A percentile compares a stretch with the other conserved stretches of the same genome.
Conservation (phyloP, 352 stramenopile genomes). For the Phytophthora sp. region DNA sequence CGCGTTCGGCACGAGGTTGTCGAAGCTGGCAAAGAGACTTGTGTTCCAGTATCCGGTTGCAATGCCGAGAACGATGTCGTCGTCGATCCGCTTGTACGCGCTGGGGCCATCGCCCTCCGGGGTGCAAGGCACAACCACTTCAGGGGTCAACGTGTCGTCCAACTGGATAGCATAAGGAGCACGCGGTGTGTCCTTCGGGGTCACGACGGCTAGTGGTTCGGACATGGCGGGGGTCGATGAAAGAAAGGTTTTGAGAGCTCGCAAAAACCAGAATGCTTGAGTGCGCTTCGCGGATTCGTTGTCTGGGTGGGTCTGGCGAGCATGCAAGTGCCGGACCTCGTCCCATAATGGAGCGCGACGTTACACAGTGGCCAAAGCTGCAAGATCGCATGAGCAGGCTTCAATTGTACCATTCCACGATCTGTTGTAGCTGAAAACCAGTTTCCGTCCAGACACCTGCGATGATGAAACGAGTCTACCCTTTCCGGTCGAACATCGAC, state of each 20-base stretch:
- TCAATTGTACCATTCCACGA: slow-evolving; percentile 8
- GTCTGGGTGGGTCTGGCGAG: neutral
- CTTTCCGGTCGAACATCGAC: slow-evolving; percentile 4
- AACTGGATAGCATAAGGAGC: slow-evolving; percentile 29
- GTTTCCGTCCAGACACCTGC: neutral
- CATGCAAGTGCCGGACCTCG: neutral
- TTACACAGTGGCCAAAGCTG: neutral
- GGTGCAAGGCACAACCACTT: slow-evolving; percentile 18
- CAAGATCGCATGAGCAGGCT: neutral
- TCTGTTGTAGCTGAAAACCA: neutral
- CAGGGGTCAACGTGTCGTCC: slow-evolving; percentile 16
- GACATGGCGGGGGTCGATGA: slow-evolving; percentile 17
- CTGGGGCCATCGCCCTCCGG: slow-evolving; percentile 16
- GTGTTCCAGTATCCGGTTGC: slow-evolving; percentile 34
- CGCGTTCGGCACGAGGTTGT: slow-evolving; percentile 52
- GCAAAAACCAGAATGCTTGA: slow-evolving; percentile 20
- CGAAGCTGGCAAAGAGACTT: slow-evolving; percentile 50
- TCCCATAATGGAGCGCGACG: no score
- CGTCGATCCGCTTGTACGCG: slow-evolving; percentile 30
- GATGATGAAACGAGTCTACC: neutral
- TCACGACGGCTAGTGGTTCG: slow-evolving; percentile 7
- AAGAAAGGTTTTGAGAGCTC: neutral
- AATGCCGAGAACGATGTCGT: slow-evolving; percentile 26
- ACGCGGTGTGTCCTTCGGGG: slow-evolving; percentile 18
- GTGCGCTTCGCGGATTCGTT: neutral